phyloP scores from a whole-genome alignment of 305 asterid species.

The Solanum chacoense region DNA sequence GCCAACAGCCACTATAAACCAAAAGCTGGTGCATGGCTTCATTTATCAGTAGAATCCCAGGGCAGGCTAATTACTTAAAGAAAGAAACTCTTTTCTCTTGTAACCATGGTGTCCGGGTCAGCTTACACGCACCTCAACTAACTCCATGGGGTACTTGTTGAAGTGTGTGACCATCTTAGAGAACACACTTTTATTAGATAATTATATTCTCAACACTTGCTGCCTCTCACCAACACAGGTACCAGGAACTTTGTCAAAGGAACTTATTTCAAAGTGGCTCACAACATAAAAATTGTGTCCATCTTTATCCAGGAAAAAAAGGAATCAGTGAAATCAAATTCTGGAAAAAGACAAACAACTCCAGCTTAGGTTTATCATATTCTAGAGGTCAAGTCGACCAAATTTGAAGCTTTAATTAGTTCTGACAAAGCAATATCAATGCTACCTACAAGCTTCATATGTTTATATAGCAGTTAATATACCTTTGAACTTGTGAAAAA shows the following conservation, averaged over 20 bases:
- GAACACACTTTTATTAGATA: neutral
- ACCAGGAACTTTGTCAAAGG: neutral
- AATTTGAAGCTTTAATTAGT: neutral
- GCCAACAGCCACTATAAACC: neutral
- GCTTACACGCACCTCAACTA: neutral
- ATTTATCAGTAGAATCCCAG: neutral
- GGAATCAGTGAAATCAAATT: neutral
- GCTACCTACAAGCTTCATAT: neutral
- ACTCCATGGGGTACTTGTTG: neutral
- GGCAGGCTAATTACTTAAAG: neutral
- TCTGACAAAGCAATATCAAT: neutral
- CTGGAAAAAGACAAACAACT: neutral
- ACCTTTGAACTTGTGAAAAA: constrained; percentile 98
- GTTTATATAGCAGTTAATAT: neutral
- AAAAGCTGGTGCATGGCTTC: neutral
- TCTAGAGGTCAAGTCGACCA: neutral
- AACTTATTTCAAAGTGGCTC: neutral
- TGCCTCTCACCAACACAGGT: neutral
- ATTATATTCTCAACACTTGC: neutral
- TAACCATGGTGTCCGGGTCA: neutral
- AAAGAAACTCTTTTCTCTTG: neutral
- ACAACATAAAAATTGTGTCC: neutral
- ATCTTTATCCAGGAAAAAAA: neutral
- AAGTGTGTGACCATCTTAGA: neutral
- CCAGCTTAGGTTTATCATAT: neutral